Base-by-base conservation (phyloP, 1,284 basidiomycete genomes). In the Xerocomus amazonicus region DNA sequence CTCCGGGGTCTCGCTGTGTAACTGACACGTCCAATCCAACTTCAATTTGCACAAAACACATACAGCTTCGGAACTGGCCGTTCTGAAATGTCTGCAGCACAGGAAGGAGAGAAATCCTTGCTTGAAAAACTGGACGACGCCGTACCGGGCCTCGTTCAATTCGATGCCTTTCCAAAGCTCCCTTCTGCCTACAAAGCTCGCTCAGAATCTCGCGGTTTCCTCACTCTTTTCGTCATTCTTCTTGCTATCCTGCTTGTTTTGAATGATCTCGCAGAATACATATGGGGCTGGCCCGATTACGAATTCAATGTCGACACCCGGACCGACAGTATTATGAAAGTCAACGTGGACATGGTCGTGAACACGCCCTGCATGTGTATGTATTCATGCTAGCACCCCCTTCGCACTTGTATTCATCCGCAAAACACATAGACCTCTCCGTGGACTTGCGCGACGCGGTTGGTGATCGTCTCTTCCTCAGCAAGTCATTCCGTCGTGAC, bases 391-490 rank as follows among this genome's bases (percentile, higher is more conserved):
- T 26, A 27, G 14, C 19, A 23, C 5, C 13, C 13, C 14, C 7
- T 26, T n/a, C 14, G 8, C 3, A 9, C 9, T 32, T 9, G 9
- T 19, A 29, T 32, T 53, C 43, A 57, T 32, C 32, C 6, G 13
- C n/a, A 31, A 19, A 9, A 35, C 17, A 33, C 9, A 17, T 48
- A 94, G 91, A 77, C 63, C 73, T 99, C 47, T 88, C 84, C 43
- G 84, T 98, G 19, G 96, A 98, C 66, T 70, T 99, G 43, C 77
- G 94, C 45, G 96, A 99, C 67, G 90, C 90, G 0, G 81, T 96
- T 7, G 96, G 96, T 1, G 96, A 99, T 65, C 76, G 94, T 33
- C 65, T 98, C 28, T 91, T 90, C 66, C 78, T 98, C 50, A 93
- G 80, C 58, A 84, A 87, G 52, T 85, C 85, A 33, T 86, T 98